Percentiles rank a stretch among this genome's conserved stretches.
These are phyloP conservation scores for Pichia sp. DNA, from an alignment of 1,139 yeast genomes.

Conservation along the genomic window DNA sequence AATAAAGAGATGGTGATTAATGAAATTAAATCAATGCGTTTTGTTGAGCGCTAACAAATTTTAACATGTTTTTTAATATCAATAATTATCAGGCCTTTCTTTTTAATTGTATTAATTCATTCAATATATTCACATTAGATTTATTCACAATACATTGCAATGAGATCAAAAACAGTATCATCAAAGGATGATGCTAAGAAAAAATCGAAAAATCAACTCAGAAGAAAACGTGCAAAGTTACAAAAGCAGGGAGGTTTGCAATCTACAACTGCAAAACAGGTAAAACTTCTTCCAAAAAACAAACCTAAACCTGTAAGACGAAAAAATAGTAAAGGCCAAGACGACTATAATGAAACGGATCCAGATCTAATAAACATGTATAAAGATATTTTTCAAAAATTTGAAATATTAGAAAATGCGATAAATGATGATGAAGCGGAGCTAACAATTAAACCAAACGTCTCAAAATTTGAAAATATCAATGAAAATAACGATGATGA, in stretches of 20 bases:
- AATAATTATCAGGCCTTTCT: too few relatives aligned
- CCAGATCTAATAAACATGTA: conserved; percentile 37
- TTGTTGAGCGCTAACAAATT: too few relatives aligned
- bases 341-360: background rate
- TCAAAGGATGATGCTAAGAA: background rate
- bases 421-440: background rate
- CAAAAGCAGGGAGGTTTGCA: conserved; percentile 8
- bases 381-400: conserved; percentile 38
- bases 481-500: conserved; percentile 1
- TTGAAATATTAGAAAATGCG: conserved; percentile 23
- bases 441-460: background rate
- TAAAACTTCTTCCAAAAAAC: background rate
- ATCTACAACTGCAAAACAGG: background rate
- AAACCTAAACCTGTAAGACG: background rate
- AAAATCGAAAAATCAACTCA: conserved; percentile 54
- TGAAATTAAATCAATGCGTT: too few relatives aligned
- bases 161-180: background rate
- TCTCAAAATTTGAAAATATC: background rate
- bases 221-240: conserved; percentile 55
- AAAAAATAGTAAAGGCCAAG: background rate
- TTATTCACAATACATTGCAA: background rate
- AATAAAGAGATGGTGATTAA: too few relatives aligned
- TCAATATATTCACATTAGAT: too few relatives aligned
- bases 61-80: too few relatives aligned
- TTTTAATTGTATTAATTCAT: too few relatives aligned